phyloP scores from a whole-genome alignment of 257 asterid species.

The Marsdenia floribunda region DNA sequence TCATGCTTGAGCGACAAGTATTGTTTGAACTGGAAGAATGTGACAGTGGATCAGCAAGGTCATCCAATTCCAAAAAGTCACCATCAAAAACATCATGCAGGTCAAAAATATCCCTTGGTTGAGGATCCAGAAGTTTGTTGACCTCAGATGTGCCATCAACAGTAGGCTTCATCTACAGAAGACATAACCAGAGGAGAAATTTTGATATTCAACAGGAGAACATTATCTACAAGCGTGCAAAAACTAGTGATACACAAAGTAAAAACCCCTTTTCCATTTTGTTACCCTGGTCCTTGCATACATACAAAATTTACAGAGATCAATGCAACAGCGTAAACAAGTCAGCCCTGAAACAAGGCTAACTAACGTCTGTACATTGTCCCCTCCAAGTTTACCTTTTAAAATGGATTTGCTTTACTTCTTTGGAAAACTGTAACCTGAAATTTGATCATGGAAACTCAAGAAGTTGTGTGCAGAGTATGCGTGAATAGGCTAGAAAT shows the following conservation, averaged over 20 bases:
- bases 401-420: not conserved
- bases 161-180: constrained; percentile 8
- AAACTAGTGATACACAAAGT: not conserved
- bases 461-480: not conserved
- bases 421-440: not conserved
- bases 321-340: not conserved
- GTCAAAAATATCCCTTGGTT: constrained; percentile 16
- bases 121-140: constrained; percentile 22
- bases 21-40: constrained; percentile 51
- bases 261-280: not conserved
- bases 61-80: constrained; percentile 43
- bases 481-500: not conserved
- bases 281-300: not conserved
- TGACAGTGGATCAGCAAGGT: constrained; percentile 38
- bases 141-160: constrained; percentile 23
- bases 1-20: constrained; percentile 42
- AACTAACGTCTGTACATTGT: not conserved
- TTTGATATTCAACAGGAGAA: not conserved
- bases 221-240: no score
- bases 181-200: not conserved
- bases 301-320: no score
- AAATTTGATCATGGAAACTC: not conserved
- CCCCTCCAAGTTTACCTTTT: not conserved
- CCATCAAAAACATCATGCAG: constrained; percentile 31
- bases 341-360: not conserved